Base-by-base conservation (phyloP, 2,329 filamentous ascomycete genomes). In the Endocalyx cinctus region DNA sequence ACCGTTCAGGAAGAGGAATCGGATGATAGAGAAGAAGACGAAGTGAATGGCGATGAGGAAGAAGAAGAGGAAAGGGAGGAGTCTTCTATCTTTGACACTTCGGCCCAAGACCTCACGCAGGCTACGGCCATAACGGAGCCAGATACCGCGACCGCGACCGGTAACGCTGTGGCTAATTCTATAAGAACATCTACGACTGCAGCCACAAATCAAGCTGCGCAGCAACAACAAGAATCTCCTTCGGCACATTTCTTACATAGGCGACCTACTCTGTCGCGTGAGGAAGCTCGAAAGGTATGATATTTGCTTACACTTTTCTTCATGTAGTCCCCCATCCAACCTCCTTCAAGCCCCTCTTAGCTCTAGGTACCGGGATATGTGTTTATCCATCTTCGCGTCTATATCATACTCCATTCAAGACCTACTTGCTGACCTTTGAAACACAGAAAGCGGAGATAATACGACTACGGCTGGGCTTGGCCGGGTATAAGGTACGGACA, bases 401-500 rank as follows among this genome's bases (percentile, higher is more conserved):
- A 23, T 23, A 23, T 8, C 8, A 23, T 23, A 23, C n/a, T 8
- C 20, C 20, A 8, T 23, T 8, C 8, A n/a, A 23, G 20, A 23
- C 8, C 20, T 8, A n/a, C 8, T n/a, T 23, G 20, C 20, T 23
- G 20, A 23, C 20, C 12, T 17, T 22, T 18, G 15, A n/a, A 5
- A 20, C 35, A 33, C 56, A 84, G 72, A 73, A 75, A 59, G 80
- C 79, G 14, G 74, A 83, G 51, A 74, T 78, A 30, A 66, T 88
- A 27, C 73, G 73, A 32, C 69, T 86, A 8, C 74, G 83, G n/a
- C 73, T 89, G 12, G 70, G 74, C 17, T 72, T 87, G 14, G 84
- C 82, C 11, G 74, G 74, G 51, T 88, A 87, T 67, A 88, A 88
- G 60, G 68, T 89, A 45, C 73, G 72, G 37, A 88, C 84, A 2